Evolutionary conservation across 202 grass and related monocot genomes (phyloP).

Genomic region (Elaeis oleifera): DNA sequence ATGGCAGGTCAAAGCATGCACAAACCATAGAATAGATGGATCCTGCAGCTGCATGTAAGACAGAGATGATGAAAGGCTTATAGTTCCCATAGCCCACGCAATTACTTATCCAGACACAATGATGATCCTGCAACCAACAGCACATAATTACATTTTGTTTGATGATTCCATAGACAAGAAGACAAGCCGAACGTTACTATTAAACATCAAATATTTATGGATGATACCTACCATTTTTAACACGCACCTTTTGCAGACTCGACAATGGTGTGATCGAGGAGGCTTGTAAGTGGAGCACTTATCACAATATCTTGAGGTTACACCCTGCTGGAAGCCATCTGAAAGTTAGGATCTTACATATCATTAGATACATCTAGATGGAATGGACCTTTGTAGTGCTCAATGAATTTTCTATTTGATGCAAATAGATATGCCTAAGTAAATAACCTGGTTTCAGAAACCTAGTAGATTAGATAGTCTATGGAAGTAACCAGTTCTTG

Average conservation of each 20-base stretch:
- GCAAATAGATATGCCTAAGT: no score
- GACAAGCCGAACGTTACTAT: not conserved
- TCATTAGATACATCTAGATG: not conserved
- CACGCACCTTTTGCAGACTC: conserved; percentile 84
- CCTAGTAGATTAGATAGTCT: no score
- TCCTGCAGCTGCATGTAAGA: conserved; percentile 67
- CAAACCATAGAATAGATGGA: conserved; percentile 82
- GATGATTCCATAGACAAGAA: no score
- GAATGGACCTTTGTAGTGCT: no score
- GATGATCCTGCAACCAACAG: conserved; percentile 70
- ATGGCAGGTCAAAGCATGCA: conserved; percentile 3
- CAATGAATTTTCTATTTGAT: no score
- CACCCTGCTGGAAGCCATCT: conserved; percentile 35
- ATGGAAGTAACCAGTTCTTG: no score
- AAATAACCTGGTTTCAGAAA: no score
- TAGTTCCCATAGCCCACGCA: conserved; percentile 94
- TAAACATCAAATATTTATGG: conserved; percentile 18
- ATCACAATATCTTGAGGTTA: conserved; percentile 73
- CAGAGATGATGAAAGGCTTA: conserved; percentile 76
- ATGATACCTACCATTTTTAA: conserved; percentile 76
- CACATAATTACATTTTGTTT: not conserved
- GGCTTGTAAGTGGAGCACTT: conserved; percentile 82
- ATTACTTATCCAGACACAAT: conserved; percentile 94
- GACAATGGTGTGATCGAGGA: conserved; percentile 73
- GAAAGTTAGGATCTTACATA: not conserved